Evolutionary conservation across 2,329 filamentous ascomycete species (phyloP).

Genomic region (Paramyrothecium sp.): DNA sequence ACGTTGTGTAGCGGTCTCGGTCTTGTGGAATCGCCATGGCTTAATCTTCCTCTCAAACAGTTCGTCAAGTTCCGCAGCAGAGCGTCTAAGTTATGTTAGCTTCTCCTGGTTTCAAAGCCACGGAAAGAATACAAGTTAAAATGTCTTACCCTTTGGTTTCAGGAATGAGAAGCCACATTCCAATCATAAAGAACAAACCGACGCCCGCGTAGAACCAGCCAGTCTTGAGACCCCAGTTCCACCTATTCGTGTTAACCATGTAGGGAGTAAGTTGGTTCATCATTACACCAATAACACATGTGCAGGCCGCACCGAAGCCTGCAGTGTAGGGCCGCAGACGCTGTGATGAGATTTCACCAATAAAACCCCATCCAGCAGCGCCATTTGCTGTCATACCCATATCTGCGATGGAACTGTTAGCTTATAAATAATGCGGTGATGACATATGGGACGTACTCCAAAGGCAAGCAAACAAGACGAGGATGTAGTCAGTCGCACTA

Average conservation of each 20-base stretch:
- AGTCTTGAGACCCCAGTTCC: conserved; percentile 28
- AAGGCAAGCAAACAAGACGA: conserved; percentile 10
- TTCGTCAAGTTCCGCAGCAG: conserved; percentile 21
- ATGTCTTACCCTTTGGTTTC: not conserved
- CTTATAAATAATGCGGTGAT: not conserved
- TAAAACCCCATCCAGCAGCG: conserved; percentile 25
- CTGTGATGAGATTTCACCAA: conserved; percentile 34
- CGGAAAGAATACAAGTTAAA: not conserved
- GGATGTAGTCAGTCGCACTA: conserved; percentile 8
- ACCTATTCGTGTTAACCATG: conserved; percentile 28
- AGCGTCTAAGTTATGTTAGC: conserved; percentile 7
- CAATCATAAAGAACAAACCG: conserved; percentile 10
- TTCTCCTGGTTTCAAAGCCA: not conserved
- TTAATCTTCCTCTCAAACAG: conserved; percentile 22
- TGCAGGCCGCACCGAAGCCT: conserved; percentile 24
- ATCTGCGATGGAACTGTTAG: conserved; percentile 11
- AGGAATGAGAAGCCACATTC: conserved; percentile 5
- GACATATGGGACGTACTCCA: conserved; percentile 9
- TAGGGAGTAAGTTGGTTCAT: conserved; percentile 25
- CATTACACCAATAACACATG: conserved; percentile 18
- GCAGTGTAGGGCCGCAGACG: conserved; percentile 29
- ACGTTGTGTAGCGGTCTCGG: conserved; percentile 8
- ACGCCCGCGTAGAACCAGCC: conserved; percentile 27
- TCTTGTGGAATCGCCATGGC: conserved; percentile 19
- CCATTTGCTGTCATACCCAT: conserved; percentile 21